phyloP scores from a whole-genome alignment of 371 early-diverging fungal genomes.

The Scutellospora calospora region DNA sequence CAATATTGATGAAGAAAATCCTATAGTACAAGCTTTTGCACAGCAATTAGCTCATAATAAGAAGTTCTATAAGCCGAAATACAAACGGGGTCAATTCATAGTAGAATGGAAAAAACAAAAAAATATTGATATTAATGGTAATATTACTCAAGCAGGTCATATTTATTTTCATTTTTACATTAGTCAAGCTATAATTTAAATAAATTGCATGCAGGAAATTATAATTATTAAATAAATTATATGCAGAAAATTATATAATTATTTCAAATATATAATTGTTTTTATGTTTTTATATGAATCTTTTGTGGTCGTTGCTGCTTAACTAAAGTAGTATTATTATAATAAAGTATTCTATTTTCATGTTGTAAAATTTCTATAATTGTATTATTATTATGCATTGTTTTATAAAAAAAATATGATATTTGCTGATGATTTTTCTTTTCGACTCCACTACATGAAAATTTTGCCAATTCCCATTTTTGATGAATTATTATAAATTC shows the following conservation, averaged over 20 bases:
- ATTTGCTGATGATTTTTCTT: slow-evolving; percentile 3
- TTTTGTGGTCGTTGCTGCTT: not conserved
- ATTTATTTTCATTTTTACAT: too few relatives aligned
- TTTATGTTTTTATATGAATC: not conserved
- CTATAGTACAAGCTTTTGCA: too few relatives aligned
- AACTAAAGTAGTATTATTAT: slow-evolving; percentile 15
- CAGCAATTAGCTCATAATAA: too few relatives aligned
- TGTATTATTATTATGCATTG: not conserved
- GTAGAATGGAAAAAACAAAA: slow-evolving; percentile 2
- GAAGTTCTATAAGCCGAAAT: not conserved
- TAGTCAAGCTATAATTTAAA: not conserved
- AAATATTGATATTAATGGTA: not conserved
- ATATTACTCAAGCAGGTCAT: not conserved
- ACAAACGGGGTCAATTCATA: not conserved
- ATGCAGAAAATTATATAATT: not conserved
- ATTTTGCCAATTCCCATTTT: not conserved
- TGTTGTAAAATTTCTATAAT: slow-evolving; percentile 12
- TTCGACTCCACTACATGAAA: not conserved
- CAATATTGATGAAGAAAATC: too few relatives aligned
- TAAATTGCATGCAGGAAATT: not conserved
- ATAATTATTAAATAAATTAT: not conserved
- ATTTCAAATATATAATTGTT: not conserved
- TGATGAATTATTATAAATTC: slow-evolving; percentile 4
- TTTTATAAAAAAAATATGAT: not conserved
- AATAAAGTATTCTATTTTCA: not conserved